Conservation (phyloP, 139 green algal genomes). For the Chlorella ohadii region DNA sequence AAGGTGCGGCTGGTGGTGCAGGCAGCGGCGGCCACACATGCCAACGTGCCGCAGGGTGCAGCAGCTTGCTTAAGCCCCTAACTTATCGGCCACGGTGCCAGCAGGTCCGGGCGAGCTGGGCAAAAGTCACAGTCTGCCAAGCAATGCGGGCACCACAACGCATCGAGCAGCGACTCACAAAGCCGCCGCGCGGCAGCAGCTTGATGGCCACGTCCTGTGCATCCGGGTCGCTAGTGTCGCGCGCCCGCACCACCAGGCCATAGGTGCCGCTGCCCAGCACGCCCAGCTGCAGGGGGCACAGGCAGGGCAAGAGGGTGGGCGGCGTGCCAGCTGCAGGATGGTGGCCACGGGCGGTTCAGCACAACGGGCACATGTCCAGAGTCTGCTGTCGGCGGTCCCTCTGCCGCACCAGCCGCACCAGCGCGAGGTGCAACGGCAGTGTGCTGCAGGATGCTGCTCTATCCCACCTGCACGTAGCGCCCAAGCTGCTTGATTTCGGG, state of each 20-base stretch:
- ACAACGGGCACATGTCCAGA: background rate
- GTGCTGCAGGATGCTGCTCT: background rate
- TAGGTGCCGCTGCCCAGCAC: constrained; percentile 52
- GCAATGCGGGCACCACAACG: background rate
- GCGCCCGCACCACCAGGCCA: constrained; percentile 50
- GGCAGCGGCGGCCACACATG: no score
- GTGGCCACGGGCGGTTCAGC: background rate
- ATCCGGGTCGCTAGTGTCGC: constrained; percentile 31
- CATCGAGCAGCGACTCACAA: constrained; percentile 34
- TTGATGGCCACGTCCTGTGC: constrained; percentile 58
- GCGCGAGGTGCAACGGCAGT: no score
- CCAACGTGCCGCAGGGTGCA: no score
- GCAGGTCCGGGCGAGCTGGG: no score
- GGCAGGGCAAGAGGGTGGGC: background rate
- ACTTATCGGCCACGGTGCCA: no score
- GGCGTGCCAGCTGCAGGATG: background rate
- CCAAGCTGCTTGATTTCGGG: constrained; percentile 26
- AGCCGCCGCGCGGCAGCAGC: constrained; percentile 51
- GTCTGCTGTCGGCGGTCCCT: no score
- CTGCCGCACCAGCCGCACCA: no score
- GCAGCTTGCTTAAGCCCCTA: no score
- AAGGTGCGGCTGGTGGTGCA: no score
- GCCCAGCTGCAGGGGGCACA: constrained; percentile 29
- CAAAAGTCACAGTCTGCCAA: no score
- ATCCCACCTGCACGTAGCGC: constrained; percentile 34